Base-by-base conservation (phyloP, 805 yeast genomes). In the Candida vartiovaarae region DNA sequence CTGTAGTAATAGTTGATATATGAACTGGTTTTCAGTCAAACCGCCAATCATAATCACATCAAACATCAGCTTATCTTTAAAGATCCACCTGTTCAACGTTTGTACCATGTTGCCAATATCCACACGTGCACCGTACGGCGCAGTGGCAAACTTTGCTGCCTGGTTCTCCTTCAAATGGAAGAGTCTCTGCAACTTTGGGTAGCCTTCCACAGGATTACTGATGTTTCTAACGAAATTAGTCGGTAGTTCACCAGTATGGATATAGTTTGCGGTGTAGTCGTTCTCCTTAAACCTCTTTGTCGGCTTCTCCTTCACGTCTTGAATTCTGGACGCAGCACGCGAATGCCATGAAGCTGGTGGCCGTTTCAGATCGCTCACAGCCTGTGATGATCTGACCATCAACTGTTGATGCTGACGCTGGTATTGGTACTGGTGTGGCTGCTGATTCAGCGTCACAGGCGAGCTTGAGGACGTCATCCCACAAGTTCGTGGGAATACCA, bases 31-130 rank as follows among this genome's bases (percentile, higher is more conserved):
- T 50, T 84, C 90, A 1, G 83, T 75, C 40, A 91, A 68, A 3
- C 93, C 91, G 1, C 95, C 95, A 43, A 90, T 78, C 95, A 91
- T 87, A 10, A 91, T 84, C 8, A 88, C 95, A 59, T 90, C 96
- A 62, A 90, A 91, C 47, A 76, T 77, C 33, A 85, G 56, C 6
- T 74, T 70, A 44, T 79, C 76, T 20, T 67, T 66, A 15, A 64
- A 61, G 30, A 78, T 76, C 95, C 95, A 84, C 23, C 61, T 57
- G 45, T 75, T 72, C 45, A 90, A 65, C 0, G 74, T 71, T 1
- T 74, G 73, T 6, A 78, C 68, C 61, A 88, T 79, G 42, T 75
- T 65, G 30, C 73, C 72, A 8, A 68, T 67, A 11, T 67, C 62
- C 3, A 76, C 74, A 37, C 83, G 68, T 7, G 73, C 70, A 1